phyloP scores from a whole-genome alignment of 805 yeast genomes.

The Metschnikowia drakensbergensis region DNA sequence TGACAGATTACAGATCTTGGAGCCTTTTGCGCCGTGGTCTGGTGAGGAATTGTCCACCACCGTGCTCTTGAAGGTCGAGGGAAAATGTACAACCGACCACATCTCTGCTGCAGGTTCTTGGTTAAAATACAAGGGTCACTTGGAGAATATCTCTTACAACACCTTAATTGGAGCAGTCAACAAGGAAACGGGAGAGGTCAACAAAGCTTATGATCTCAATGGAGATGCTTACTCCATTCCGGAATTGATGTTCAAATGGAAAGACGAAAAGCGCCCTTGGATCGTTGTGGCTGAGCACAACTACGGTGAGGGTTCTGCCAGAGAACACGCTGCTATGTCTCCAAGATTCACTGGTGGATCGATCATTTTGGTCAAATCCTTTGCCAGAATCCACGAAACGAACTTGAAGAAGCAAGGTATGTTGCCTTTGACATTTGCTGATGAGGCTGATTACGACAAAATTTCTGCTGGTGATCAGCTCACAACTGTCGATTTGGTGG shows the following conservation, averaged over 20 bases:
- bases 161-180: slow-evolving; percentile 96
- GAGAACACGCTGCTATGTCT: slow-evolving; percentile 97
- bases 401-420: slow-evolving; percentile 97
- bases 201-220: slow-evolving; percentile 81
- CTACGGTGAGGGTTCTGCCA: slow-evolving; percentile 98
- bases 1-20: slow-evolving; percentile 85
- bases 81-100: slow-evolving; percentile 98
- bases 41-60: slow-evolving; percentile 77
- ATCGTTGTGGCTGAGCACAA: slow-evolving; percentile 95
- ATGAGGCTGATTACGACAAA: slow-evolving; percentile 84
- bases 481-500: slow-evolving; percentile 35
- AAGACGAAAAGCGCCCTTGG: slow-evolving; percentile 82
- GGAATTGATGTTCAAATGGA: slow-evolving; percentile 96
- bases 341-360: slow-evolving; percentile 94
- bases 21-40: slow-evolving; percentile 84
- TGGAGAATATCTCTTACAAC: slow-evolving; percentile 92
- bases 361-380: slow-evolving; percentile 84
- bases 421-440: slow-evolving; percentile 88
- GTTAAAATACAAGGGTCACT: slow-evolving; percentile 97
- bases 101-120: slow-evolving; percentile 98
- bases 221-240: slow-evolving; percentile 80
- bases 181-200: slow-evolving; percentile 95
- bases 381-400: slow-evolving; percentile 98
- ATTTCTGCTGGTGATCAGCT: slow-evolving; percentile 64
- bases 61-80: slow-evolving; percentile 86